Percentiles rank a stretch among this genome's conserved stretches.
phyloP scores from a whole-genome alignment of 805 yeast genomes.

The Ogataea sp. region DNA sequence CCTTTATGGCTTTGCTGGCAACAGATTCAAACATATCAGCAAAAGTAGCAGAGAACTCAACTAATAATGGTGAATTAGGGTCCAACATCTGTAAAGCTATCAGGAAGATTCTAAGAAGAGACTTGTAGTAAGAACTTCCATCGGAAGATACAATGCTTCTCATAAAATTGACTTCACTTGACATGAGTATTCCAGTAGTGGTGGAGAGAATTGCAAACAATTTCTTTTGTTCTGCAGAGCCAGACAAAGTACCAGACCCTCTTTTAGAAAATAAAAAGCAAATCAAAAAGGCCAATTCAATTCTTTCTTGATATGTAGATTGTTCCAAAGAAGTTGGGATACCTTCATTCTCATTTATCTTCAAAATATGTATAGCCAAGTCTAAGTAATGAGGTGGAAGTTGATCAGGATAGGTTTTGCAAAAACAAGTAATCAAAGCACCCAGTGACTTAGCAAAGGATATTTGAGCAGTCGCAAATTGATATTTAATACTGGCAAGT shows the following conservation, averaged over 20 bases:
- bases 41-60: slow-evolving; percentile 43
- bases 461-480: slow-evolving; percentile 58
- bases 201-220: slow-evolving; percentile 35
- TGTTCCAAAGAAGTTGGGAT: slow-evolving; percentile 37
- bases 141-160: slow-evolving; percentile 31
- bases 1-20: slow-evolving; percentile 57
- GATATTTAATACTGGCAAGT: slow-evolving; percentile 54
- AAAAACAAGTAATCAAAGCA: slow-evolving; percentile 61
- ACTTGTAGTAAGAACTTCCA: slow-evolving; percentile 37
- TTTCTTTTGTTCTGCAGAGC: slow-evolving; percentile 24
- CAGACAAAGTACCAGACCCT: slow-evolving; percentile 10
- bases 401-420: slow-evolving; percentile 31
- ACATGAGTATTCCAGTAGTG: slow-evolving; percentile 36
- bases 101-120: slow-evolving; percentile 51
- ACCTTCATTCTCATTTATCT: slow-evolving; percentile 43
- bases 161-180: slow-evolving; percentile 41
- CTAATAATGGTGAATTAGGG: slow-evolving; percentile 30
- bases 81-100: slow-evolving; percentile 38
- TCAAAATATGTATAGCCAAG: slow-evolving; percentile 42
- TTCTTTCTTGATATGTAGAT: slow-evolving; percentile 50
- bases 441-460: slow-evolving; percentile 71
- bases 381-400: slow-evolving; percentile 19
- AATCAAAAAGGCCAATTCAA: slow-evolving; percentile 57
- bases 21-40: slow-evolving; percentile 53
- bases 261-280: slow-evolving; percentile 28